Evolutionary conservation across 1,284 basidiomycete species (phyloP), one percentile per base, ranked within the genome.

Genomic region (Chiua sp.): DNA sequence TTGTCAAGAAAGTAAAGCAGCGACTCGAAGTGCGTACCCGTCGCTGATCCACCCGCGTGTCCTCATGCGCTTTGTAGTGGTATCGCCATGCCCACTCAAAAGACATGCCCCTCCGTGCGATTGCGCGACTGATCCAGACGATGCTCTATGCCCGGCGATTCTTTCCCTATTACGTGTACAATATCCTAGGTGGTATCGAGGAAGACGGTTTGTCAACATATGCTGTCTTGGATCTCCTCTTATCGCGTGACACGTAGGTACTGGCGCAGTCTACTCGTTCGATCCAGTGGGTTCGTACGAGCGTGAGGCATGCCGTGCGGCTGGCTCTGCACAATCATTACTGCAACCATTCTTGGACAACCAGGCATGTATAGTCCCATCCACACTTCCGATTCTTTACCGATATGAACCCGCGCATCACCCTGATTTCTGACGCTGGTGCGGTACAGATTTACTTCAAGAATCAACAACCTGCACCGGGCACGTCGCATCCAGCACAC

Each of bases 281-380:
- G 96, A 98, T 78, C 95, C 95, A 39, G 94, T 98, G 37, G 96
- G 96, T 48, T 94, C 92, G 55, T 98, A 98, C 77, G 95, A 98
- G 77, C 91, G 96, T 63, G 94, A 97, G 79, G 87, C 92, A 47
- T 98, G 96, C 79, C 90, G 96, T 66, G 94, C 94, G 42, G 94
- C 95, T 51, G 96, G 96, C 60, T 92, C 95, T 13, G 96, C 95
- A 28, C 91, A 94, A 73, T 85, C 88, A 51, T 84, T 98, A 44
- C 87, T 98, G 18, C 96, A 98, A 73, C 96, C 96, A 6, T 97
- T 98, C 87, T 81, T 98, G 71, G 96, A 98, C 78, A 98, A 96
- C 77, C 95, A 97, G 86, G 94, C 91, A 72, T 78, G 84, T 64
- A 22, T 20, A 44, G 22, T 20, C 37, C 37, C 35, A 35, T 35